Evolutionary conservation across 805 yeast species (phyloP).

Genomic region (Ogataea neopini): DNA sequence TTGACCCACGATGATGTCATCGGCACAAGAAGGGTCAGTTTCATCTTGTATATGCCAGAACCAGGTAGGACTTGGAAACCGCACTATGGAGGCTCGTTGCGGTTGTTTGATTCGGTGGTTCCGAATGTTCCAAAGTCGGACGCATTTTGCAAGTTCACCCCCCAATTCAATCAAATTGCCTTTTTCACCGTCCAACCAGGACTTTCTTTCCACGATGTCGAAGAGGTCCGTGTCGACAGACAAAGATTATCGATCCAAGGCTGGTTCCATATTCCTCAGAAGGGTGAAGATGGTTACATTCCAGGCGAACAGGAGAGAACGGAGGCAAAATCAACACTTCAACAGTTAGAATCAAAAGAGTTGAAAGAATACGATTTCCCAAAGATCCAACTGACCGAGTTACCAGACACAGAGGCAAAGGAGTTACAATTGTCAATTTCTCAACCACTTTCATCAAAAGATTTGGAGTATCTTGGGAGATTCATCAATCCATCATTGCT

Average conservation of each 20-base stretch:
- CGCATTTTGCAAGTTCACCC: conserved; percentile 66
- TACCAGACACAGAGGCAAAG: conserved; percentile 25
- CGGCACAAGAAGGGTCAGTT: conserved; percentile 91
- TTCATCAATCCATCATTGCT: conserved; percentile 60
- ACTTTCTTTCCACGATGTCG: conserved; percentile 94
- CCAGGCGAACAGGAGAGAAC: conserved; percentile 81
- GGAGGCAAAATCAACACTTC: conserved; percentile 73
- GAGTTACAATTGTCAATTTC: conserved; percentile 37
- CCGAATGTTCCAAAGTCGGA: conserved; percentile 91
- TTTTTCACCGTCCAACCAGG: conserved; percentile 97
- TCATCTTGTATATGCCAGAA: conserved; percentile 88
- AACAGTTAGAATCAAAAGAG: conserved; percentile 74
- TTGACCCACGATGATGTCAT: conserved; percentile 97
- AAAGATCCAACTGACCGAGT: conserved; percentile 42
- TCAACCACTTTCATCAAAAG: conserved; percentile 34
- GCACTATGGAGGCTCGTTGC: conserved; percentile 89
- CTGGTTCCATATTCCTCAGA: conserved; percentile 98
- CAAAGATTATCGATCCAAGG: conserved; percentile 94
- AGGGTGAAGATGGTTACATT: conserved; percentile 82
- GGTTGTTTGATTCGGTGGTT: conserved; percentile 81
- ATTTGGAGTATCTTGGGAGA: conserved; percentile 48
- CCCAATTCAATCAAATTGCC: conserved; percentile 95
- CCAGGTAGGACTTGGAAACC: conserved; percentile 89
- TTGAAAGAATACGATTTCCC: conserved; percentile 83
- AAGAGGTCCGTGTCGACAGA: conserved; percentile 89